Conservation (phyloP, 257 asterid genomes). For the Przewalskia tangutica region DNA sequence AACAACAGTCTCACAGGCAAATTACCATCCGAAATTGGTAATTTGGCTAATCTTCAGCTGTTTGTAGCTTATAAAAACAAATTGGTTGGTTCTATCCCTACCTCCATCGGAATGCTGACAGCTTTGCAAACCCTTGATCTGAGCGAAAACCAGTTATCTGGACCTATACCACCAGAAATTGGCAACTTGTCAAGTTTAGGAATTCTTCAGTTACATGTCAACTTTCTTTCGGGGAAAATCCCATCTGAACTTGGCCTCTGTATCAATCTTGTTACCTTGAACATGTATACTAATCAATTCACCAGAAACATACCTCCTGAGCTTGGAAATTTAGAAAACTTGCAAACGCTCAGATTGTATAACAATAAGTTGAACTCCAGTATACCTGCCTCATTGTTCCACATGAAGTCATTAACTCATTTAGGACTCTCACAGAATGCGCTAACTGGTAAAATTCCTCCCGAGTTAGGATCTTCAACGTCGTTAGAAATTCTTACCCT, state of each 20-base stretch:
- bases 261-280: constrained; percentile 28
- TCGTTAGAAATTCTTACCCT: constrained; percentile 62
- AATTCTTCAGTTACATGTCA: constrained; percentile 38
- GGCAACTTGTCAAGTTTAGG: constrained; percentile 43
- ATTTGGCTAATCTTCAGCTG: constrained; percentile 39
- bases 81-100: constrained; percentile 50
- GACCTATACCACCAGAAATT: constrained; percentile 53
- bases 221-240: constrained; percentile 49
- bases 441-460: constrained; percentile 40
- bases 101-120: constrained; percentile 42
- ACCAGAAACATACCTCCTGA: constrained; percentile 55
- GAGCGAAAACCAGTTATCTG: constrained; percentile 45
- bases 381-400: constrained; percentile 48
- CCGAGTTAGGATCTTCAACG: constrained; percentile 32
- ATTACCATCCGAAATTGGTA: constrained; percentile 45
- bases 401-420: constrained; percentile 30
- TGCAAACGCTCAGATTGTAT: constrained; percentile 36
- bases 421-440: constrained; percentile 57
- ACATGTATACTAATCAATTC: constrained; percentile 38
- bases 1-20: constrained; percentile 57
- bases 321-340: constrained; percentile 40
- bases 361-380: constrained; percentile 48
- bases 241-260: constrained; percentile 54
- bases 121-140: constrained; percentile 45
- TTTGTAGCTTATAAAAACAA: constrained; percentile 40